These are phyloP conservation scores for Taiozyma sp. DNA, from an alignment of 1,139 yeast genomes.

Conservation along the genomic window DNA sequence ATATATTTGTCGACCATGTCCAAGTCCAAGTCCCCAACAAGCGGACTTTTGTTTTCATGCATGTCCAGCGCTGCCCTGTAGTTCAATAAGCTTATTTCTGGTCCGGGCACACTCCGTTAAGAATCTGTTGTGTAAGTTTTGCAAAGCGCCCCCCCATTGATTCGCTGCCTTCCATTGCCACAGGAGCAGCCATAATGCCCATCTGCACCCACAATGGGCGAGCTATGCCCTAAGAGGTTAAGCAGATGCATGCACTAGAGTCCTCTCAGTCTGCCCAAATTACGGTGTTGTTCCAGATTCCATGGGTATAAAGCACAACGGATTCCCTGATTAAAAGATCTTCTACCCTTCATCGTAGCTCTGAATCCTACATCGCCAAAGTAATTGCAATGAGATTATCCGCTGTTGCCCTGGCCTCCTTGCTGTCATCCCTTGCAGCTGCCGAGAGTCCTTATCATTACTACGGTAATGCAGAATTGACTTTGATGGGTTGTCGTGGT, in stretches of 20 bases:
- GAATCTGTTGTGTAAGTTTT: background rate
- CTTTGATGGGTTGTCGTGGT: constrained; percentile 23
- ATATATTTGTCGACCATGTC: background rate
- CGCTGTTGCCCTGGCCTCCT: background rate
- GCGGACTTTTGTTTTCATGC: background rate
- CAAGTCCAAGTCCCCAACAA: background rate
- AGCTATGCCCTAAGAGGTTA: background rate
- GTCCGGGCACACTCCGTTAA: background rate
- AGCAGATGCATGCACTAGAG: background rate
- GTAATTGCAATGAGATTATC: constrained; percentile 1
- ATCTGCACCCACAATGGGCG: background rate
- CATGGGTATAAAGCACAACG: background rate
- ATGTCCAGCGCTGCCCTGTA: background rate
- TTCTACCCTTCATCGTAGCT: background rate
- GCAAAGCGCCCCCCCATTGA: background rate
- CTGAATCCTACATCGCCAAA: background rate
- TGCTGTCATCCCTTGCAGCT: constrained; percentile 2
- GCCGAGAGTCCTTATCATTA: constrained; percentile 11
- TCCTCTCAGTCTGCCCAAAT: too few relatives aligned
- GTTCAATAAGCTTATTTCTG: background rate
- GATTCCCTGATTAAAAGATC: background rate
- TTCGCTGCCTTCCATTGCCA: background rate
- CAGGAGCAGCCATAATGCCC: background rate
- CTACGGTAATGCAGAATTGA: constrained; percentile 18
- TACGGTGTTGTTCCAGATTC: background rate